Percentiles rank a stretch among this genome's conserved stretches.
Evolutionary conservation across 1,284 basidiomycete species (phyloP).

Genomic region (Pseudozyma pruni): DNA sequence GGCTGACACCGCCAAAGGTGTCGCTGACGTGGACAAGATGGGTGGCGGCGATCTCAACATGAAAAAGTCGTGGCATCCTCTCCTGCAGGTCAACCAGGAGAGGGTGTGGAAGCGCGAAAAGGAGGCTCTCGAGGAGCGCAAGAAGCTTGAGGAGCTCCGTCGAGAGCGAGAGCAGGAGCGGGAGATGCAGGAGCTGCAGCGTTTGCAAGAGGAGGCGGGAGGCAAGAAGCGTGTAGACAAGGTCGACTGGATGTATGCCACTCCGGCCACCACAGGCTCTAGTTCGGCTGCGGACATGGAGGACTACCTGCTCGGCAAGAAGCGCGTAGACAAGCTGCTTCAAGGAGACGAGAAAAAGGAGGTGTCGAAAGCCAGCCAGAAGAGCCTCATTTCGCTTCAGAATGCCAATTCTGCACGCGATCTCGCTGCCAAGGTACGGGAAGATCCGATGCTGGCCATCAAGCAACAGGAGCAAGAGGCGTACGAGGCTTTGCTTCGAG

Average conservation of each 20-base stretch:
- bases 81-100: constrained; percentile 98
- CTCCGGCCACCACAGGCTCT: constrained; percentile 84
- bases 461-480: constrained; percentile 97
- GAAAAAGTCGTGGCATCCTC: constrained; percentile 93
- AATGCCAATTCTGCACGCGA: constrained; percentile 86
- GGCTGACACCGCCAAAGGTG: constrained; percentile 6
- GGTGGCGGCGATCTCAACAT: constrained; percentile 84
- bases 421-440: constrained; percentile 89
- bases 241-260: constrained; percentile 99
- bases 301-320: constrained; percentile 97
- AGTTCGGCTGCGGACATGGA: constrained; percentile 82
- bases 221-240: constrained; percentile 93
- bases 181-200: constrained; percentile 93
- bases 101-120: constrained; percentile 98
- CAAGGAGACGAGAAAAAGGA: constrained; percentile 81
- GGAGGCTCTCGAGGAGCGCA: constrained; percentile 95
- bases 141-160: constrained; percentile 92
- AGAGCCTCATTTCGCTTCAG: constrained; percentile 44
- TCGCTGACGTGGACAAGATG: constrained; percentile 75
- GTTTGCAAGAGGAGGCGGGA: constrained; percentile 80
- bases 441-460: constrained; percentile 94
- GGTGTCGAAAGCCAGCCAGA: constrained; percentile 54
- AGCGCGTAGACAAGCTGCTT: constrained; percentile 93
- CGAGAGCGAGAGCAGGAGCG: constrained; percentile 98
- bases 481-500: constrained; percentile 86